Evolutionary conservation across 2,329 filamentous ascomycete genomes (phyloP).

Genomic region (Alternaria sp.): DNA sequence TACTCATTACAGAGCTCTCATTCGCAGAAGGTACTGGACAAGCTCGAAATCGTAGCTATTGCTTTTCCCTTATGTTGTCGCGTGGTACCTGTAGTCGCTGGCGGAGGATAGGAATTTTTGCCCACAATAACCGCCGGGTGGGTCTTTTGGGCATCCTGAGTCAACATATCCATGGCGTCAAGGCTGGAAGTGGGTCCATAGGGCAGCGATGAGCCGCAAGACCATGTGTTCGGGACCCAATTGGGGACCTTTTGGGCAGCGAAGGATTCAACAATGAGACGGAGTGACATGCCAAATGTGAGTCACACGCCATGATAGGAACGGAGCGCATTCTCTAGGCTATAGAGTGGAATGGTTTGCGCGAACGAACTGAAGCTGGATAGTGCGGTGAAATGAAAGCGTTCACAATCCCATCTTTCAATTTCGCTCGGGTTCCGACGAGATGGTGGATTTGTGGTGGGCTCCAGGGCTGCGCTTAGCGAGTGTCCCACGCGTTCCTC

Average conservation of each 20-base stretch:
- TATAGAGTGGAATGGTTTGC: constrained; percentile 18
- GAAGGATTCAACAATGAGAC: constrained; percentile 21
- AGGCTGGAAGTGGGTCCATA: constrained; percentile 36
- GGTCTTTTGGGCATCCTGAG: constrained; percentile 33
- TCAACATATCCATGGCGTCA: constrained; percentile 22
- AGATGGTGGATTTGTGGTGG: constrained; percentile 13
- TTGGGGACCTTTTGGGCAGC: constrained; percentile 34
- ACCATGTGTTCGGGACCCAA: constrained; percentile 33
- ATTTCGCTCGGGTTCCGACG: constrained; percentile 4
- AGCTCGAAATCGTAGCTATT: not conserved
- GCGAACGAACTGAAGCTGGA: constrained; percentile 18
- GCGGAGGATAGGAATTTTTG: constrained; percentile 9
- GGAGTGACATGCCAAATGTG: constrained; percentile 22
- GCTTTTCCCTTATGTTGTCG: constrained; percentile 5
- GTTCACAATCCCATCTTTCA: constrained; percentile 1
- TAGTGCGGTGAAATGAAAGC: constrained; percentile 8
- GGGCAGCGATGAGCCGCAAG: constrained; percentile 38
- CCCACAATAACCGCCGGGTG: constrained; percentile 35
- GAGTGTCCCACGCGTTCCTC: constrained; percentile 33
- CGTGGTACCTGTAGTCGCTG: constrained; percentile 10
- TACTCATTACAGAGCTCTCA: not conserved
- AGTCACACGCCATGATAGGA: constrained; percentile 29
- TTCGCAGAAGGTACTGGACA: not conserved
- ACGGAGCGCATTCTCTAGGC: constrained; percentile 8
- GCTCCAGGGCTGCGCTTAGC: constrained; percentile 24